Base-by-base conservation (phyloP, 345 rosid species). In the Cardamine chenopodiifolia region DNA sequence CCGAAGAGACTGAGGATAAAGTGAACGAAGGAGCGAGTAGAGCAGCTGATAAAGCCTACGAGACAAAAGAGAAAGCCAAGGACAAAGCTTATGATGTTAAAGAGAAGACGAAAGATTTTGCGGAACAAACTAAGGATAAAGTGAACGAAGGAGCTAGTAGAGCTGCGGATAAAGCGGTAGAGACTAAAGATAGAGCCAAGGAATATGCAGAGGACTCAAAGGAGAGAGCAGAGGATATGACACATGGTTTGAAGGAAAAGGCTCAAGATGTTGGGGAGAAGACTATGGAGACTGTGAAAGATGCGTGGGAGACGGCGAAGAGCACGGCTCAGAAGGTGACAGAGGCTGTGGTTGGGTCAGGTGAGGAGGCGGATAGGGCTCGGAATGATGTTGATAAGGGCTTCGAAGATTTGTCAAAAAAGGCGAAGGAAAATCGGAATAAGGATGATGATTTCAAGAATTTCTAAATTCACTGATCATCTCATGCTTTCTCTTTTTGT, bases 201-300 rank as follows among this genome's bases (percentile, higher is more conserved):
- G 73, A 67, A 3, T 48, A 67, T 48, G 78, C 68, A 5, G 61
- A 75, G 25, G 73, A 75, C 9, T 37, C 73, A 8, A 66, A 68
- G 70, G 72, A 61, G 50, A 68, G 40, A 44, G 74, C 81, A 31
- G 68, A 39, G 2, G 77, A 66, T 65, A 78, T 66, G 63, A 56
- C 73, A 19, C 77, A 78, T 57, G 77, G 77, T 31, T 26, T 72
- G 5, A 78, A 78, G 69, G 73, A 72, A 5, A 78, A 71, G 56
- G 81, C 78, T 39, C 73, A 73, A 52, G 74, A 59, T 60, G 29
- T 78, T 14, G 78, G 81, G n/a, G 74, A 72, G 69, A 72, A 67
- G 65, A 73, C 78, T n/a, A 67, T 15, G 18, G 78, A 78, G 28
- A 78, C 81, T 49, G 81, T 78, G 53, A 72, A 78, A 66, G 81